Evolutionary conservation across 208 protist genomes (phyloP), one percentile per base, ranked within the genome.

Genomic region (Leishmania aethiopica): DNA sequence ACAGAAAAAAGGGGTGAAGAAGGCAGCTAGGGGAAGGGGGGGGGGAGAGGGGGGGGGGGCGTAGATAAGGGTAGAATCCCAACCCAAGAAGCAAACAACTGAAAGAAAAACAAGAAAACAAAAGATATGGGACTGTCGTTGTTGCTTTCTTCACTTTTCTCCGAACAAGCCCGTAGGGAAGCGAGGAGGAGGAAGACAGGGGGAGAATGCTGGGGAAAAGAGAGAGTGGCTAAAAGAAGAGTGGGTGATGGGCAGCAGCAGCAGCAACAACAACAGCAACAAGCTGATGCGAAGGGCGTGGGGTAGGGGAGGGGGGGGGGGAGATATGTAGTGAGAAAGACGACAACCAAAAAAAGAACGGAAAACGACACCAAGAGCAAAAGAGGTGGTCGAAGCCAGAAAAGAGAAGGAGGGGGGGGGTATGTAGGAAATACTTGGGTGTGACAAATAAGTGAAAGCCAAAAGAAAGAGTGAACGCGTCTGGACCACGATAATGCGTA

Each of bases 391-490:
- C 59, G 5, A 57, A 57, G 53, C 7, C 57, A 62, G 25, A 62
- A 70, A 70, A 17, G 28, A 70, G 40, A 71, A 45, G 55, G 19
- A 78, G 42, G 5, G n/a, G 55, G 42, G 60, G 37, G 42, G 42
- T 35, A 40, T 35, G 42, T 32, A 35, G 69, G 8, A 73, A 73
- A 73, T 35, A 19, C 42, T 73, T 49, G 42, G 13, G 42, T 1
- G 69, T 1, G 25, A 35, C 19, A 67, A 15, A 59, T 37, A 83
- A 62, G 60, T 25, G 40, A 64, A n/a, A 72, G 42, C 62, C 8
- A 64, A 35, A 45, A 69, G 69, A 75, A 79, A 47, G 32, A 84
- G 13, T 73, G 69, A 32, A 5, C 35, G 42, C 25, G 42, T 53
- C 42, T 53, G 42, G 17, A 49, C 15, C 69, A 73, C 69, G 49